A percentile compares a stretch with the other conserved stretches of the same genome.
Conservation (phyloP, 2,329 filamentous ascomycete genomes). For the Beauveria asiatica region DNA sequence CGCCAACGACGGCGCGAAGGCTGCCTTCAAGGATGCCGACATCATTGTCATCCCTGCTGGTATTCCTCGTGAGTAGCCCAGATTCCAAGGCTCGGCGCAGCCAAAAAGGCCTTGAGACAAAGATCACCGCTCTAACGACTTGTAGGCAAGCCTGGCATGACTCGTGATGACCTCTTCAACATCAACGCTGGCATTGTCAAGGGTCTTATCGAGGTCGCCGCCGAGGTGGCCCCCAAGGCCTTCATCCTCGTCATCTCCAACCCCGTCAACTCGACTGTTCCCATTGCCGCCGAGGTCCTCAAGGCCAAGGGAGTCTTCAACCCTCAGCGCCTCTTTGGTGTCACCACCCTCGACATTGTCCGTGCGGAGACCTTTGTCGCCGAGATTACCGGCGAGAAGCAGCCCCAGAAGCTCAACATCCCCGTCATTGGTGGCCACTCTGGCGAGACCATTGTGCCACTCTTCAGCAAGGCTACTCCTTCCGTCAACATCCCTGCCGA, state of each 20-base stretch:
- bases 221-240: constrained; percentile 83
- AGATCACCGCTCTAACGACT: neutral
- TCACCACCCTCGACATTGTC: constrained; percentile 97
- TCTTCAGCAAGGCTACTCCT: constrained; percentile 87
- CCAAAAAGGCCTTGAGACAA: neutral
- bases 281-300: constrained; percentile 93
- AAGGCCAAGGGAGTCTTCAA: constrained; percentile 92
- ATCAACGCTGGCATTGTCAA: constrained; percentile 98
- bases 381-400: constrained; percentile 70
- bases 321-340: constrained; percentile 91
- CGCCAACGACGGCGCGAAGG: constrained; percentile 74
- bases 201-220: constrained; percentile 80
- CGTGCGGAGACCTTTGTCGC: constrained; percentile 95
- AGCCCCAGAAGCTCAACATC: constrained; percentile 74
- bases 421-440: constrained; percentile 96
- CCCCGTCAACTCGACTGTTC: constrained; percentile 98
- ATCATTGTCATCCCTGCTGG: constrained; percentile 96
- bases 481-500: constrained; percentile 73
- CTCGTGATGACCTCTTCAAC: constrained; percentile 98
- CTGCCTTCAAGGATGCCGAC: constrained; percentile 85
- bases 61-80: constrained; percentile 71
- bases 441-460: constrained; percentile 93
- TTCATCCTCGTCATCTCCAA: constrained; percentile 97
- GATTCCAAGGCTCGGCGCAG: neutral
- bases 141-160: constrained; percentile 97